Evolutionary conservation across 2,329 filamentous ascomycete genomes (phyloP).

Genomic region (Verticillium longisporum): DNA sequence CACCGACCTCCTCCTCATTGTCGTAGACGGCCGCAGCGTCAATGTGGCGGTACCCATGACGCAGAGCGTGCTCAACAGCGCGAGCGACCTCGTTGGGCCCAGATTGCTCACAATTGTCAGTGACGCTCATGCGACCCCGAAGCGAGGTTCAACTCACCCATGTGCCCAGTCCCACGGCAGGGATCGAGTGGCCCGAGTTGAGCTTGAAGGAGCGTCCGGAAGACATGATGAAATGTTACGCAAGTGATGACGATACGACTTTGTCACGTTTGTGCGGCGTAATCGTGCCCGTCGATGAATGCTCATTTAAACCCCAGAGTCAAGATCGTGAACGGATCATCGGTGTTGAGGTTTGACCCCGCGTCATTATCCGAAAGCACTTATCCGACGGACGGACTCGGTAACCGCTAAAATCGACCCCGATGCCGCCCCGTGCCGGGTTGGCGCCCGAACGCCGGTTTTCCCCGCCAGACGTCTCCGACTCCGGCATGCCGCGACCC

Average conservation of each 20-base stretch:
- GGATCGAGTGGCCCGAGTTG: conserved; percentile 22
- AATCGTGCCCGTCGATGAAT: neutral
- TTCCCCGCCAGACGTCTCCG: neutral
- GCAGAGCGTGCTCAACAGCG: conserved; percentile 53
- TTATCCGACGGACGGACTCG: neutral
- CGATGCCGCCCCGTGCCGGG: neutral
- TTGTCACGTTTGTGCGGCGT: conserved; percentile 6
- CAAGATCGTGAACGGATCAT: neutral
- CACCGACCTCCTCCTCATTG: conserved; percentile 50
- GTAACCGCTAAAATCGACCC: neutral
- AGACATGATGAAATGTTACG: conserved; percentile 12
- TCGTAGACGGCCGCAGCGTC: conserved; percentile 58
- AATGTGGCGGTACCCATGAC: conserved; percentile 52
- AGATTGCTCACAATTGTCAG: conserved; percentile 27
- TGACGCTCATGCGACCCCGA: neutral
- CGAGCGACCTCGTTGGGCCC: conserved; percentile 33
- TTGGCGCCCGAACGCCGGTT: neutral
- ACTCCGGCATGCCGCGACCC: neutral
- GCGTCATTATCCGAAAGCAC: neutral
- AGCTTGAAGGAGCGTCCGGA: conserved; percentile 19
- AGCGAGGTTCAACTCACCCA: conserved; percentile 17
- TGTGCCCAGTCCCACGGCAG: conserved; percentile 23
- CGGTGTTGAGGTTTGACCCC: conserved; percentile 1
- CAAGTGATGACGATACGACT: neutral
- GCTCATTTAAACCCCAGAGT: neutral